Evolutionary conservation across 495 filamentous ascomycete species (phyloP).

Genomic region (Evernia prunastri): DNA sequence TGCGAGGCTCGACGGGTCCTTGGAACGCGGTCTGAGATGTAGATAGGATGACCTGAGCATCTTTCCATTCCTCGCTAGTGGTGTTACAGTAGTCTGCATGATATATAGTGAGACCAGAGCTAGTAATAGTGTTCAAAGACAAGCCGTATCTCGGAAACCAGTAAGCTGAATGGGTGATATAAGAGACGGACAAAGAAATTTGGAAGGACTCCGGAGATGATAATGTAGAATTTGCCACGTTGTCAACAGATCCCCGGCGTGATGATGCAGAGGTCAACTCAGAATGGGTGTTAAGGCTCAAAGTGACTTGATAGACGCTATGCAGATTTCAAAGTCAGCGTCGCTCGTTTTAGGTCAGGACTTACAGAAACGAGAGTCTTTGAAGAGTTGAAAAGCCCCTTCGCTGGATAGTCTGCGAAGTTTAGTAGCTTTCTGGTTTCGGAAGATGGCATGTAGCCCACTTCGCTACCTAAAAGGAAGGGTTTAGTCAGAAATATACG

Average conservation of each 20-base stretch:
- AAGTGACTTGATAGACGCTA: slow-evolving; percentile 50
- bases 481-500: no score
- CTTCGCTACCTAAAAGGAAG: no score
- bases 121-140: slow-evolving; percentile 49
- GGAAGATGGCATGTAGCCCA: no score
- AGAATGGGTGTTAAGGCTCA: slow-evolving; percentile 50
- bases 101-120: slow-evolving; percentile 52
- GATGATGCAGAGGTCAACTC: slow-evolving; percentile 48
- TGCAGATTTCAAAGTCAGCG: no score
- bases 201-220: slow-evolving; percentile 25
- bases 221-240: slow-evolving; percentile 26
- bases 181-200: slow-evolving; percentile 52
- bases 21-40: slow-evolving; percentile 62
- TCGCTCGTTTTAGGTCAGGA: no score
- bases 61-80: slow-evolving; percentile 62
- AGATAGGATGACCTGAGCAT: slow-evolving; percentile 58
- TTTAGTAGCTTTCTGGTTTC: no score
- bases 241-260: slow-evolving; percentile 48
- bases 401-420: no score
- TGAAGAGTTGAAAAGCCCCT: no score
- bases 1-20: slow-evolving; percentile 35
- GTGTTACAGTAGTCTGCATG: slow-evolving; percentile 58
- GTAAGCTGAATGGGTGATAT: slow-evolving; percentile 54
- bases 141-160: slow-evolving; percentile 66
- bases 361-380: no score